phyloP scores from a whole-genome alignment of 371 early-diverging fungal species.

The Lichtheimia ramosa region DNA sequence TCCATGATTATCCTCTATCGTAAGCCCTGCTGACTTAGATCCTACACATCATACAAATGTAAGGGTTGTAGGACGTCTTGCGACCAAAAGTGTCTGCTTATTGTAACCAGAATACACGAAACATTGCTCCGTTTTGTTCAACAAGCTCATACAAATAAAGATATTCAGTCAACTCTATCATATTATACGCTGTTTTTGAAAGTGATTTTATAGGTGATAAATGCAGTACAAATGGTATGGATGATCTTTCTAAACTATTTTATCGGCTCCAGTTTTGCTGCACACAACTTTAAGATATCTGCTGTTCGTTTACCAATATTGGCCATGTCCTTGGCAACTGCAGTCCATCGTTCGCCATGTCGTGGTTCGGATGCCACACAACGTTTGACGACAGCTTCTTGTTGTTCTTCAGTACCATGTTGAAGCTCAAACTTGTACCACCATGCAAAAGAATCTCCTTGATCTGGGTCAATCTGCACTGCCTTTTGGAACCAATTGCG shows the following conservation, averaged over 20 bases:
- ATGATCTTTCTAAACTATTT: background rate
- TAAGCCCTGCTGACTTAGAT: no score
- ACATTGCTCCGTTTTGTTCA: no score
- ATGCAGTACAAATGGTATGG: background rate
- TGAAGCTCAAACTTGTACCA: slow-evolving; percentile 87
- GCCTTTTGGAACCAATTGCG: slow-evolving; percentile 90
- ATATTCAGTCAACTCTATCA: no score
- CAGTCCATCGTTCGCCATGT: slow-evolving; percentile 90
- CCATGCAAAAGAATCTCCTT: slow-evolving; percentile 96
- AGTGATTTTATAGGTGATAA: no score
- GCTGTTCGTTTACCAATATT: slow-evolving; percentile 70
- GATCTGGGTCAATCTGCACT: slow-evolving; percentile 79
- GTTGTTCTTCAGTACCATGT: slow-evolving; percentile 69
- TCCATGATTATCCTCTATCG: no score
- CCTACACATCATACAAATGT: no score
- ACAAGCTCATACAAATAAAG: no score
- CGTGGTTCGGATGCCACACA: slow-evolving; percentile 84
- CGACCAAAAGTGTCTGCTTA: no score
- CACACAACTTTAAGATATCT: slow-evolving; percentile 67
- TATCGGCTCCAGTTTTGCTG: slow-evolving; percentile 29
- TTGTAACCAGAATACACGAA: no score
- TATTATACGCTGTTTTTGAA: no score
- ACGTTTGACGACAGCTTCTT: slow-evolving; percentile 59
- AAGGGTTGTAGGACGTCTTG: no score
- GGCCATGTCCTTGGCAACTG: slow-evolving; percentile 72